A percentile compares a stretch with the other conserved stretches of the same genome.
phyloP scores from a whole-genome alignment of 2,329 filamentous ascomycete species.

The Drechslerella stenobrocha region DNA sequence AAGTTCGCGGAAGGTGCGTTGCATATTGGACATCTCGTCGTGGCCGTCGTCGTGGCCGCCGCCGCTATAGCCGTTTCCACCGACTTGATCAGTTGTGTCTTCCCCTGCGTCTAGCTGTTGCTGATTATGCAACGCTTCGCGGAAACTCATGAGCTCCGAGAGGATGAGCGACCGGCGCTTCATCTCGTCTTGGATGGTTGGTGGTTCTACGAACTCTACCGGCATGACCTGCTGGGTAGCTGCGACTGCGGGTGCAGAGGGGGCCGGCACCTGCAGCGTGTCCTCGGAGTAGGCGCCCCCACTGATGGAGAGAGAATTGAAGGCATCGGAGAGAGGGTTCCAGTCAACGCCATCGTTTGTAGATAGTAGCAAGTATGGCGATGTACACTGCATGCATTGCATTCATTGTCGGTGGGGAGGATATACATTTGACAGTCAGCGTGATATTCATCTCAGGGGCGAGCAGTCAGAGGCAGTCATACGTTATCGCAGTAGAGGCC shows the following conservation, averaged over 20 bases:
- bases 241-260: not conserved
- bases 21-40: conserved; percentile 20
- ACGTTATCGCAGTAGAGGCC: conserved; percentile 43
- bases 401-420: not conserved
- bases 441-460: not conserved
- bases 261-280: not conserved
- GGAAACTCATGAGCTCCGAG: conserved; percentile 43
- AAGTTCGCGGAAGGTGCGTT: conserved; percentile 22
- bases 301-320: conserved; percentile 32
- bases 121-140: conserved; percentile 12
- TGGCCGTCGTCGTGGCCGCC: not conserved
- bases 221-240: not conserved
- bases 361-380: conserved; percentile 39
- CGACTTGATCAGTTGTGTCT: not conserved
- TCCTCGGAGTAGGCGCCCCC: not conserved
- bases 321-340: conserved; percentile 46
- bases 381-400: conserved; percentile 22
- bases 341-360: conserved; percentile 44
- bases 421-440: not conserved
- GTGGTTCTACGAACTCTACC: conserved; percentile 6
- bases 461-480: not conserved
- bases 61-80: not conserved
- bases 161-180: conserved; percentile 43
- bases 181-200: conserved; percentile 43
- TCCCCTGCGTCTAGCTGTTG: conserved; percentile 2